Evolutionary conservation across 2,329 filamentous ascomycete genomes (phyloP).

Genomic region (Parastagonospora avenae): DNA sequence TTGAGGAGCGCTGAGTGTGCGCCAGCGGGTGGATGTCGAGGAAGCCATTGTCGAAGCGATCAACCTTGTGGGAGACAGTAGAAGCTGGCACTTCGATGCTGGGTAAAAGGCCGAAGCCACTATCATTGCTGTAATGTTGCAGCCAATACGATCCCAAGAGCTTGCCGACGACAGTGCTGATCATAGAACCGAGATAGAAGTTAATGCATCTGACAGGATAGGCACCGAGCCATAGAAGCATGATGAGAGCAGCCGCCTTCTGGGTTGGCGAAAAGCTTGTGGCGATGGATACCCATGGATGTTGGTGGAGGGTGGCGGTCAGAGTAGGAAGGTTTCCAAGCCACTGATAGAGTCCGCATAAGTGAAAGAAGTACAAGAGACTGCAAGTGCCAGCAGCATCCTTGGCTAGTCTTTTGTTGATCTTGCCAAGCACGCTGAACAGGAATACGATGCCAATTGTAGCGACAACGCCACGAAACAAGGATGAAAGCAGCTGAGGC

Average conservation of each 20-base stretch:
- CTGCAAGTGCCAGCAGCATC: slow-evolving; percentile 23
- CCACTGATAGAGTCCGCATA: slow-evolving; percentile 18
- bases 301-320: background rate
- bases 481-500: slow-evolving; percentile 9
- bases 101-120: slow-evolving; percentile 12
- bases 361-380: slow-evolving; percentile 20
- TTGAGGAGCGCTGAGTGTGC: background rate
- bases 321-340: slow-evolving; percentile 4
- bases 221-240: slow-evolving; percentile 22
- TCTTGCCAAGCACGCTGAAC: slow-evolving; percentile 17
- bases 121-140: slow-evolving; percentile 19
- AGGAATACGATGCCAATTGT: slow-evolving; percentile 13
- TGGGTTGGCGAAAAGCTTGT: slow-evolving; percentile 16
- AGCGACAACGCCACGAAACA: slow-evolving; percentile 12
- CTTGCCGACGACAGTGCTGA: slow-evolving; percentile 1
- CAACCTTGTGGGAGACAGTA: background rate
- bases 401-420: slow-evolving; percentile 19
- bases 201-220: slow-evolving; percentile 25
- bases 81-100: slow-evolving; percentile 23
- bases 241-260: slow-evolving; percentile 13
- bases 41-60: background rate
- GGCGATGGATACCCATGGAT: background rate
- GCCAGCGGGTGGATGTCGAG: background rate
- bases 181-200: slow-evolving; percentile 10
- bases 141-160: slow-evolving; percentile 17